phyloP scores from a whole-genome alignment of 345 rosid genomes.

The Populus pruinosa region DNA sequence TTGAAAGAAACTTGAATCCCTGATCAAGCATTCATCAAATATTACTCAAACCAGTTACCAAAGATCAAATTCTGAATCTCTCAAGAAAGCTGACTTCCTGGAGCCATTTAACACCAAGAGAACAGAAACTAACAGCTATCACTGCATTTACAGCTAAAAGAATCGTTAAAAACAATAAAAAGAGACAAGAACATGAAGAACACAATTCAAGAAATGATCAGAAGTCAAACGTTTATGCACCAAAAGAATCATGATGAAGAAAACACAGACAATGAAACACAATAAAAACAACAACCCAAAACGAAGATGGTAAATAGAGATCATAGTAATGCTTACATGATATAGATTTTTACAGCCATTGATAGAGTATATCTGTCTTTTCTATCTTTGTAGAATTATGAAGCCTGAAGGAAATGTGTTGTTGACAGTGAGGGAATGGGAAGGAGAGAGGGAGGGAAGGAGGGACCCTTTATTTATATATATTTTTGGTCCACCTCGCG shows the following conservation, averaged over 20 bases:
- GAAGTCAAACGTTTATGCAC: not conserved
- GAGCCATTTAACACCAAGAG: not conserved
- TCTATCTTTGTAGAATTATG: not conserved
- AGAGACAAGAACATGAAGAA: not conserved
- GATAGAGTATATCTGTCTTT: conserved; percentile 3
- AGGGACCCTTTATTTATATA: conserved; percentile 31
- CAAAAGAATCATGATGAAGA: not conserved
- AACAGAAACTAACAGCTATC: not conserved
- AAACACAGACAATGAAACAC: not conserved
- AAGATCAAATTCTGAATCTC: not conserved
- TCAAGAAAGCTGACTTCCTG: not conserved
- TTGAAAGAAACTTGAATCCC: not conserved
- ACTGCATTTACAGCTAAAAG: not conserved
- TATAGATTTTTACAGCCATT: conserved; percentile 59
- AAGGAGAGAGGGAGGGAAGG: not conserved
- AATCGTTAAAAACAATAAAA: not conserved
- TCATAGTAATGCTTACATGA: conserved; percentile 41
- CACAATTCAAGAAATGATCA: conserved; percentile 1
- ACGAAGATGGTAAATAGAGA: not conserved
- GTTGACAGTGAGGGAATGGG: conserved; percentile 3
- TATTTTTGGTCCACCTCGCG: not conserved
- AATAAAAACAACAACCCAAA: not conserved
- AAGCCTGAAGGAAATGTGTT: not conserved
- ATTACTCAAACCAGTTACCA: not conserved
- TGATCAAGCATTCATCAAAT: not conserved